These are phyloP conservation scores for Fistulinella prunicolor DNA, from an alignment of 768 basidiomycete genomes.

Conservation along the genomic window DNA sequence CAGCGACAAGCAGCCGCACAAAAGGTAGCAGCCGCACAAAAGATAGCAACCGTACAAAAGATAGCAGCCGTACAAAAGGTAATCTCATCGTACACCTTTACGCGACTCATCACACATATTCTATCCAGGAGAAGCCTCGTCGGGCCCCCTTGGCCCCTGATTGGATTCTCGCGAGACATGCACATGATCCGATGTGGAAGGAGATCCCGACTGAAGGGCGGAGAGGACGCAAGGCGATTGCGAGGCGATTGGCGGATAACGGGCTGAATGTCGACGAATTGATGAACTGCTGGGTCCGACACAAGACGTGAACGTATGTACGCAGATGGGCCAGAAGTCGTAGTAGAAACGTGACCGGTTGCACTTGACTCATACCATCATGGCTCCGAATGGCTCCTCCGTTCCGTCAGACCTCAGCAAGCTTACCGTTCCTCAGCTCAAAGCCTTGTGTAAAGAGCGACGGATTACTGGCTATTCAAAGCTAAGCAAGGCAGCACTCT, in stretches of 20 bases:
- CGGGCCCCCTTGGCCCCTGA: constrained; percentile 20
- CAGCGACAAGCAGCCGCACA: constrained; percentile 11
- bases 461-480: constrained; percentile 65
- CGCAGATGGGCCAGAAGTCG: too few relatives aligned
- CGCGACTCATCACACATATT: neutral
- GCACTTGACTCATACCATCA: neutral
- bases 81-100: neutral
- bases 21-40: too few relatives aligned
- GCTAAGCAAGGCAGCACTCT: constrained; percentile 53
- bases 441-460: constrained; percentile 63
- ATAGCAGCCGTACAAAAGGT: too few relatives aligned
- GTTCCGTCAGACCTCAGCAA: constrained; percentile 24
- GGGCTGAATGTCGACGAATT: constrained; percentile 13
- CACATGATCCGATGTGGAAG: constrained; percentile 19
- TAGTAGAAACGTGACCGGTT: too few relatives aligned
- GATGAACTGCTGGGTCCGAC: constrained; percentile 12
- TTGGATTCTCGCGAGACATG: constrained; percentile 22
- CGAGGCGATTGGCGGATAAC: constrained; percentile 13
- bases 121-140: constrained; percentile 15
- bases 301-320: too few relatives aligned
- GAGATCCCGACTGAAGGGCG: constrained; percentile 2
- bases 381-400: constrained; percentile 7
- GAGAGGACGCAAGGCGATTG: constrained; percentile 14
- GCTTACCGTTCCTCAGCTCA: constrained; percentile 62
- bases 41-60: too few relatives aligned